Evolutionary conservation across 1,284 basidiomycete genomes (phyloP).

Genomic region (Tetrapyrgos nigripes): DNA sequence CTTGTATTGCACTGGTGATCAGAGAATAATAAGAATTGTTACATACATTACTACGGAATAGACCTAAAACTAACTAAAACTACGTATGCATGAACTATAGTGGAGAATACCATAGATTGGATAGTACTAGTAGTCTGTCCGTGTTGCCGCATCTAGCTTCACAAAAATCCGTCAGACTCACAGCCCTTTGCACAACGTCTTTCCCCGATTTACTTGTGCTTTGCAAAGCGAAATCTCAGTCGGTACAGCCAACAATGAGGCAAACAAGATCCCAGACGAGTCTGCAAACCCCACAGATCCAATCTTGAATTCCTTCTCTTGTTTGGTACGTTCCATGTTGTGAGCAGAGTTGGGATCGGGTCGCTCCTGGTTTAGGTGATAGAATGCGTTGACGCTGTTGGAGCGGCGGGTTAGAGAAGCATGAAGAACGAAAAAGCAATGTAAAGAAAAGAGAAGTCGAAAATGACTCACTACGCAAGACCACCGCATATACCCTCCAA

Average conservation of each 20-base stretch:
- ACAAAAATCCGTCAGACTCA: conserved; percentile 37
- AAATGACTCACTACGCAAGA: conserved; percentile 85
- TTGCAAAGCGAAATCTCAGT: conserved; percentile 84
- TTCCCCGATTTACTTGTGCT: conserved; percentile 75
- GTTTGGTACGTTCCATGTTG: conserved; percentile 63
- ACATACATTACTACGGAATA: too few relatives aligned
- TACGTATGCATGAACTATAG: too few relatives aligned
- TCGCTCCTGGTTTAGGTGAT: conserved; percentile 80
- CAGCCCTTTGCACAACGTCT: conserved; percentile 74
- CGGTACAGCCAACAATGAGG: conserved; percentile 82
- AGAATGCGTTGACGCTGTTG: conserved; percentile 85
- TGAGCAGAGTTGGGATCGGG: conserved; percentile 47
- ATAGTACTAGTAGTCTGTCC: background rate
- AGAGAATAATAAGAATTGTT: too few relatives aligned
- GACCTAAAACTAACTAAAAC: too few relatives aligned
- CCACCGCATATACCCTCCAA: conserved; percentile 91
- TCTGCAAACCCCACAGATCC: conserved; percentile 86
- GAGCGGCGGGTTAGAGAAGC: conserved; percentile 3
- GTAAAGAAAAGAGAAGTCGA: conserved; percentile 1
- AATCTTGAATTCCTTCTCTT: conserved; percentile 89
- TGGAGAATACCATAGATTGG: too few relatives aligned
- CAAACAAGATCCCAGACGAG: conserved; percentile 79
- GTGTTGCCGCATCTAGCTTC: background rate
- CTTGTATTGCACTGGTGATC: too few relatives aligned
- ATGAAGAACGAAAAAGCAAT: conserved; percentile 5